Conservation (phyloP, 2,329 filamentous ascomycete species). For the Dactylonectria estremocensis region DNA sequence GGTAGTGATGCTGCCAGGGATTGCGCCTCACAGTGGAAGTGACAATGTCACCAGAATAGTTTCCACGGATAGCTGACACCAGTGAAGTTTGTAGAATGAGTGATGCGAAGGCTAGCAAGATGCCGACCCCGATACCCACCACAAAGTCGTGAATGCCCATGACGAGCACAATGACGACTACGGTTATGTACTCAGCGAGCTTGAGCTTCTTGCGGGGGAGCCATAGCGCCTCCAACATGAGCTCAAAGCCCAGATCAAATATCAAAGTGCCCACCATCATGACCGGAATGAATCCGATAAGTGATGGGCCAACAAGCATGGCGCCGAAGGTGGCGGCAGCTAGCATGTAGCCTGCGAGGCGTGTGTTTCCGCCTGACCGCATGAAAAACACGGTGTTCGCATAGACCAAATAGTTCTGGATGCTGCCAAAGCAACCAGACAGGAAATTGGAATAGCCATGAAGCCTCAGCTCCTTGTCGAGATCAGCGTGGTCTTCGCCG, state of each 20-base stretch:
- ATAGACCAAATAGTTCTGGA: conserved; percentile 97
- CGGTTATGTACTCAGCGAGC: conserved; percentile 89
- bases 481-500: conserved; percentile 91
- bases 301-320: conserved; percentile 77
- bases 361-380: conserved; percentile 90
- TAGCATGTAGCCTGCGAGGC: conserved; percentile 88
- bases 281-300: conserved; percentile 95
- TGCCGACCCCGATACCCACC: conserved; percentile 91
- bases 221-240: conserved; percentile 90
- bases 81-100: conserved; percentile 93
- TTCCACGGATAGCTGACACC: conserved; percentile 89
- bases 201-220: conserved; percentile 91
- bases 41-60: conserved; percentile 91
- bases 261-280: conserved; percentile 98
- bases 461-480: conserved; percentile 92
- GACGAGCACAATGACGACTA: conserved; percentile 89
- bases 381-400: conserved; percentile 99
- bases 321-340: conserved; percentile 75
- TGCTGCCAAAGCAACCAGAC: conserved; percentile 89
- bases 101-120: conserved; percentile 90
- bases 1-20: conserved; percentile 87
- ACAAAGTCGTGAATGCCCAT: conserved; percentile 99
- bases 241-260: conserved; percentile 93
- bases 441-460: conserved; percentile 95
- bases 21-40: conserved; percentile 94